A percentile compares a stretch with the other conserved stretches of the same genome.
These are phyloP conservation scores for Quercus bicolor DNA, from an alignment of 306 rosid genomes.

Conservation along the genomic window DNA sequence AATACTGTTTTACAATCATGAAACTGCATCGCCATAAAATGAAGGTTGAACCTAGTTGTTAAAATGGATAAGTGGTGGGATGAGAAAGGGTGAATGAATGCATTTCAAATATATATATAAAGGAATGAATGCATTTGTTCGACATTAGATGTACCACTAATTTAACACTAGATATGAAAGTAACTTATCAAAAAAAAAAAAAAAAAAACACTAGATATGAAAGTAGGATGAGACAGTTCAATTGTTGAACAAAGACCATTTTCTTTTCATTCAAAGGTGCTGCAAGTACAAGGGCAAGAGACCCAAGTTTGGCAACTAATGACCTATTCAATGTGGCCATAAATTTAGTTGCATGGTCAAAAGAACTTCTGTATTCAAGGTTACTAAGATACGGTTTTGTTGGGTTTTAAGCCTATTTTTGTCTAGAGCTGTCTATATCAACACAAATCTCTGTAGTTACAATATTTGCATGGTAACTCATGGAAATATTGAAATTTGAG, in stretches of 20 bases:
- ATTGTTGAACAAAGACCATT: background rate
- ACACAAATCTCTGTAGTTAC: background rate
- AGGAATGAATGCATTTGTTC: background rate
- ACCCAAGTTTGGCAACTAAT: background rate
- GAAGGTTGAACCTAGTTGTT: background rate
- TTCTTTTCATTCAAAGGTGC: background rate
- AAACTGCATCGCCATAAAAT: conserved; percentile 5
- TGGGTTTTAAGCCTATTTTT: background rate
- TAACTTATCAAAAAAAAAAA: too few relatives aligned
- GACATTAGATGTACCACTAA: background rate
- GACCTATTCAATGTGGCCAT: background rate
- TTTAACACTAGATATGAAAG: background rate
- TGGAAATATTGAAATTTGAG: background rate
- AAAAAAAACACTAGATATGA: background rate
- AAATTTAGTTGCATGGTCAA: background rate
- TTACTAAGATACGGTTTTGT: background rate
- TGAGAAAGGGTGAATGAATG: background rate
- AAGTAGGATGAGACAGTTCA: background rate
- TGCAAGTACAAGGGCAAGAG: background rate
- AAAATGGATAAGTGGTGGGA: background rate
- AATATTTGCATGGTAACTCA: background rate
- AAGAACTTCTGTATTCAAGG: background rate
- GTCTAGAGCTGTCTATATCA: background rate
- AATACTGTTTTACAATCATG: background rate
- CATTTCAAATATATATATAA: background rate